A percentile compares a stretch with the other conserved stretches of the same genome.
phyloP scores from a whole-genome alignment of 192 early-diverging fungal genomes.

The Chytriomyces confervae region DNA sequence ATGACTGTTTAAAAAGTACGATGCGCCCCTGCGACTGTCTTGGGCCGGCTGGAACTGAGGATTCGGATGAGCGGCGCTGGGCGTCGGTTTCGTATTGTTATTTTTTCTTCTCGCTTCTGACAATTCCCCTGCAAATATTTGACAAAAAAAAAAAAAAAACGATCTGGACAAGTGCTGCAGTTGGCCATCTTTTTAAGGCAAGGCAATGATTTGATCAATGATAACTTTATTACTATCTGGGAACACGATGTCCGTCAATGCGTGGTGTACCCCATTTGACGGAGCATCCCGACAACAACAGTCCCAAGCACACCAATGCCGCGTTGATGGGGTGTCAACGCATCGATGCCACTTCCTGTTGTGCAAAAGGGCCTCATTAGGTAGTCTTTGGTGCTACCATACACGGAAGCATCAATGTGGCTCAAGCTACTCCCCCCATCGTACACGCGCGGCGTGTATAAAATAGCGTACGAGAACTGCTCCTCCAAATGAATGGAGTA shows the following conservation, averaged over 20 bases:
- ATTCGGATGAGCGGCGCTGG: no score
- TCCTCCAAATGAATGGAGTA: background rate
- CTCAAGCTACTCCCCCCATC: slow-evolving; percentile 40
- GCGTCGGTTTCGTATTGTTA: no score
- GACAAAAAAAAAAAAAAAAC: no score
- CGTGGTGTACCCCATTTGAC: slow-evolving; percentile 51
- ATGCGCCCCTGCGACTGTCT: no score
- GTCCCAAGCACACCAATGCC: slow-evolving; percentile 35
- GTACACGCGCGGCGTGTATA: slow-evolving; percentile 43
- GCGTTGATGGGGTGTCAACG: slow-evolving; percentile 22
- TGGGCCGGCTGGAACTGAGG: no score
- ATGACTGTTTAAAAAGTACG: no score
- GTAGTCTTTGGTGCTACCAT: slow-evolving; percentile 36
- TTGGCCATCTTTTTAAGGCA: no score
- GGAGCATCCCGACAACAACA: slow-evolving; percentile 42
- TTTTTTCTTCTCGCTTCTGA: no score
- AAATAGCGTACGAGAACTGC: slow-evolving; percentile 28
- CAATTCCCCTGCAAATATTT: no score
- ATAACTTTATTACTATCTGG: background rate
- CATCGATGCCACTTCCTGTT: slow-evolving; percentile 36
- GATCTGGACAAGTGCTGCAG: no score
- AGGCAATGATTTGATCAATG: no score
- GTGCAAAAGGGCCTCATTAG: slow-evolving; percentile 50
- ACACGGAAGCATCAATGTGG: slow-evolving; percentile 40
- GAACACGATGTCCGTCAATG: background rate